Conservation (phyloP, 257 asterid species). For the Jacaranda copaia region DNA sequence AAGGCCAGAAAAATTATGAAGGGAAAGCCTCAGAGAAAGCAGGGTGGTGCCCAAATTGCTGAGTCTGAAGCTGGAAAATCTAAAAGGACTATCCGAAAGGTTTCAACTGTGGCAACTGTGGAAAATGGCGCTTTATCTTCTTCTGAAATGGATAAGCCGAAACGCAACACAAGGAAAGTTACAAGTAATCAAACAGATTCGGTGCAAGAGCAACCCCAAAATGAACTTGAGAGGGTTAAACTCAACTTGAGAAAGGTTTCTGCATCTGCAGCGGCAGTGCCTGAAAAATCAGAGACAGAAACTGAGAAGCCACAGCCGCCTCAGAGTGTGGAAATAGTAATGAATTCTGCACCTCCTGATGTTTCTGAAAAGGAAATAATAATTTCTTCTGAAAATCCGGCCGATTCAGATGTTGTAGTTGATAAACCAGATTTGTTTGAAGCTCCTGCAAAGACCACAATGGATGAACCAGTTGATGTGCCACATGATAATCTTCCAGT, state of each 20-base stretch:
- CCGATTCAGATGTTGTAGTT: conserved; percentile 34
- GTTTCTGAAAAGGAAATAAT: conserved; percentile 47
- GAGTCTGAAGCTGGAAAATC: conserved; percentile 70
- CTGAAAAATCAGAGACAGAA: conserved; percentile 64
- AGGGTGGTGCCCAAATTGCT: conserved; percentile 36
- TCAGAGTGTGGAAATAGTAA: conserved; percentile 44
- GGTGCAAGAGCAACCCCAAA: conserved; percentile 69
- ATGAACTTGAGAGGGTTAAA: conserved; percentile 75
- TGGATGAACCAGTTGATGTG: conserved; percentile 51
- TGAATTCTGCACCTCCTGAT: conserved; percentile 46
- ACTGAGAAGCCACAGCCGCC: conserved; percentile 54
- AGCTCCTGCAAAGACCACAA: conserved; percentile 34
- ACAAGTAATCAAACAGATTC: conserved; percentile 57
- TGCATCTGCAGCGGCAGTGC: conserved; percentile 53
- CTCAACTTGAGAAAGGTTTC: conserved; percentile 74
- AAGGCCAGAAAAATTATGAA: conserved; percentile 48
- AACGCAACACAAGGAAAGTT: conserved; percentile 59
- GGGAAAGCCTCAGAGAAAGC: conserved; percentile 67
- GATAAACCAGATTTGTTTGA: conserved; percentile 45
- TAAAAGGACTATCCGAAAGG: conserved; percentile 75
- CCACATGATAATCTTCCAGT: conserved; percentile 47
- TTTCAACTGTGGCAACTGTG: conserved; percentile 50
- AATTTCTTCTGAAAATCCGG: conserved; percentile 43
- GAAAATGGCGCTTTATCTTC: conserved; percentile 57
- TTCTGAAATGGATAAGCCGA: conserved; percentile 64